Evolutionary conservation across 805 yeast species (phyloP).

Genomic region (Huiozyma sinensis): DNA sequence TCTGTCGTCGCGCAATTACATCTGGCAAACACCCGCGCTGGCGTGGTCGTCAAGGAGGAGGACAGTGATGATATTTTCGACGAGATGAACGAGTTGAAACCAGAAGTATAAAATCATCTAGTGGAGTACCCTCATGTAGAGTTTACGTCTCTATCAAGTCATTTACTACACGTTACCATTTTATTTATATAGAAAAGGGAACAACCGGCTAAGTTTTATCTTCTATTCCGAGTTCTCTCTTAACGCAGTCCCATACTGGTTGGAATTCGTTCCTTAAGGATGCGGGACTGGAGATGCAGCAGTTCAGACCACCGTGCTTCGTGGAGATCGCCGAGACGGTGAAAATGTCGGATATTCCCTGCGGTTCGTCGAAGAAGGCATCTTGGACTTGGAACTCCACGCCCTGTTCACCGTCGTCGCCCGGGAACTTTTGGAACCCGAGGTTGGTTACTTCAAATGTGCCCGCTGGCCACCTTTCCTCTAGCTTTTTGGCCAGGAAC

Average conservation of each 20-base stretch:
- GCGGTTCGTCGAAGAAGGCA: constrained; percentile 22
- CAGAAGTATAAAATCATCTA: no score
- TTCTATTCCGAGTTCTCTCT: neutral
- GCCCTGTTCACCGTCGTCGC: neutral
- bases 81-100: neutral
- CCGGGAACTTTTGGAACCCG: constrained; percentile 15
- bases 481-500: constrained; percentile 11
- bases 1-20: constrained; percentile 6
- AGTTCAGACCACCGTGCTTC: constrained; percentile 18
- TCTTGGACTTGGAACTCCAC: constrained; percentile 11
- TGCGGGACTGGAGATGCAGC: constrained; percentile 16
- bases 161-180: no score
- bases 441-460: constrained; percentile 25
- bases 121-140: no score
- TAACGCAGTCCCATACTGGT: constrained; percentile 1
- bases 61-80: neutral
- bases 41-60: neutral
- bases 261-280: constrained; percentile 1
- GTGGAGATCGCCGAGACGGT: constrained; percentile 17
- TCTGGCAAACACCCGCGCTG: neutral
- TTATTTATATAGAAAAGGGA: no score
- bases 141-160: no score
- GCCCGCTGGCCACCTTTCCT: constrained; percentile 11
- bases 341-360: constrained; percentile 17
- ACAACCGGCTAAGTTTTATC: no score